Base-by-base conservation (phyloP, 2,329 filamentous ascomycete genomes). In the Phaeosphaeria sp. region DNA sequence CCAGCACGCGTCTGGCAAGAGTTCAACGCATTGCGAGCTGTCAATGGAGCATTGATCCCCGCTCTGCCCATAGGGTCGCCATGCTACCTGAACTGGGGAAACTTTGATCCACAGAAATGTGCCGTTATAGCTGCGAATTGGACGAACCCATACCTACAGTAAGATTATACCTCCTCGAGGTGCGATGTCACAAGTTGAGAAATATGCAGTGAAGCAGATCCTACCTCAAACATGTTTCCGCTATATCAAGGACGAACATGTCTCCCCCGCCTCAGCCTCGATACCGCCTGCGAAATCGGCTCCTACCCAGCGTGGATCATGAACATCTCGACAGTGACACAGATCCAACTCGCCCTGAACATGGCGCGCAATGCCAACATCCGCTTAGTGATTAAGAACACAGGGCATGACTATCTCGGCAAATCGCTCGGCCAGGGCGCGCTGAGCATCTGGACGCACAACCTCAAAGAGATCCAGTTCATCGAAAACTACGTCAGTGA, bases 391-490 rank as follows among this genome's bases (percentile, higher is more conserved):
- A 59, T 70, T 15, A 59, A 61, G n/a, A 70, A 66, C 47, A 71
- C 68, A 2, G 64, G 67, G 0, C 66, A 69, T 39, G 57, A 59
- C 22, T 56, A 56, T 47, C 42, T 64, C 9, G 72, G 69, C 3
- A 66, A 66, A 46, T 71, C 69, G 1, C 66, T 61, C 9, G 73
- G 70, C 18, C 62, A 61, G 6, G 69, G 68, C 6, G 53, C 68
- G 0, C 60, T 74, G 6, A 60, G 50, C n/a, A 43, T 74, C 11
- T 75, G 73, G 73, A 74, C 67, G 1, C 71, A 73, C 27, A 56
- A 71, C 25, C 50, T 74, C 4, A 74, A 73, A n/a, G 39, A 47
- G 2, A 53, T 63, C 13, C 11, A 56, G 24, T 55, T 66, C 27
- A 43, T 64, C 9, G 3, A 51, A n/a, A 40, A 68, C 18, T 69